Conservation (phyloP, 352 stramenopile genomes). For the Pythium biforme region DNA sequence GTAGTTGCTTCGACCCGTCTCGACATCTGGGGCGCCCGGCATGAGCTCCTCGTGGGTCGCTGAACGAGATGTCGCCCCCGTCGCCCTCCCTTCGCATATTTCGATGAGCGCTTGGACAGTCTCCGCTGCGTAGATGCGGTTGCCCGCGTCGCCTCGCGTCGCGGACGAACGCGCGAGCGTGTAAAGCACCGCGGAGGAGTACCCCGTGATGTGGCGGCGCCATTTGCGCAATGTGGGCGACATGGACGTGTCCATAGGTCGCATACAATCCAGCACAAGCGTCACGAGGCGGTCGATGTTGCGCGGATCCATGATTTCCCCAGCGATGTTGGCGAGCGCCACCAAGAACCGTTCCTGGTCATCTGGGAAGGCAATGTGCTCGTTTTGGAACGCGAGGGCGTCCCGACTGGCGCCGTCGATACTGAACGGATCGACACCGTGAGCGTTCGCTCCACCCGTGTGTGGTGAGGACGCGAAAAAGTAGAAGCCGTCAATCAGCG, state of each 20-base stretch:
- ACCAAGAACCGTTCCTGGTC: slow-evolving; percentile 70
- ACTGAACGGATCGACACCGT: slow-evolving; percentile 5
- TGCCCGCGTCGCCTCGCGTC: slow-evolving; percentile 51
- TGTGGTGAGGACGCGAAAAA: slow-evolving; percentile 28
- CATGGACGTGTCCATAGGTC: slow-evolving; percentile 16
- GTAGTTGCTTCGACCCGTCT: not conserved
- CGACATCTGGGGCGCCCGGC: not conserved
- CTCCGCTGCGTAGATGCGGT: slow-evolving; percentile 41
- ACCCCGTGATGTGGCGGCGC: slow-evolving; percentile 42
- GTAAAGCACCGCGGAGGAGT: slow-evolving; percentile 50
- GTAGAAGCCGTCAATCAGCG: slow-evolving; percentile 55
- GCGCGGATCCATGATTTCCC: slow-evolving; percentile 50
- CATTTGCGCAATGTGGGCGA: slow-evolving; percentile 31
- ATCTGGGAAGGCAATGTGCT: slow-evolving; percentile 53
- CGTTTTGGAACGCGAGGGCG: slow-evolving; percentile 26
- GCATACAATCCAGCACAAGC: slow-evolving; percentile 51
- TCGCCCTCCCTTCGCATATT: slow-evolving; percentile 40
- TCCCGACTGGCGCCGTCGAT: slow-evolving; percentile 16
- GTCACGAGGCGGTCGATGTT: slow-evolving; percentile 65
- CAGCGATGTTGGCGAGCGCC: slow-evolving; percentile 63
- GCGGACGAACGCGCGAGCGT: slow-evolving; percentile 52
- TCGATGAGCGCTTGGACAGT: slow-evolving; percentile 45
- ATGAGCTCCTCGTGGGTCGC: not conserved
- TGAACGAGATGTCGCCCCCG: not conserved
- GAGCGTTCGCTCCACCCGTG: not conserved